Base-by-base conservation (phyloP, 345 rosid species). In the Turritis glabra region DNA sequence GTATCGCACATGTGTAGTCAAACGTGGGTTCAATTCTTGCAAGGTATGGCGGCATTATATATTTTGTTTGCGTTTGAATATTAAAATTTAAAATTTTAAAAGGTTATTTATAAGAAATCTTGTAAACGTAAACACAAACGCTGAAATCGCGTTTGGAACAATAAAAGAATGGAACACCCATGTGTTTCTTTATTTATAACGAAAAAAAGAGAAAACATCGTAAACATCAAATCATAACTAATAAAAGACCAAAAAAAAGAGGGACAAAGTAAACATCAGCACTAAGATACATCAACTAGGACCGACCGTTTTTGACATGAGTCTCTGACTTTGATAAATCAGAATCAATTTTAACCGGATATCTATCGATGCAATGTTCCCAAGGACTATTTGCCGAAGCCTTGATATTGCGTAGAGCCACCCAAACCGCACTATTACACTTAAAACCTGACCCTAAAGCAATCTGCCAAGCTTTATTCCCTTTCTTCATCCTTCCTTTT, bases 361-460 rank as follows among this genome's bases (percentile, higher is more conserved):
- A 89, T 78, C 79, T 83, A n/a, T 84, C 81, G 51, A 89, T 80
- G 78, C 90, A 89, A 78, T 82, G 83, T 66, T 85, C 77, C 95
- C 95, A 89, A 2, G 95, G 91, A 67, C 83, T 85, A 71, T 63
- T 75, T 19, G 65, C 40, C 0, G 92, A 89, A 0, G 92, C 77
- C 59, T 81, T 79, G 30, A 85, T 84, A 40, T 85, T 79, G 33
- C 67, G 38, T 37, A 89, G 71, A 3, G 95, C 95, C 68, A 81
- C 69, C 95, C 95, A 89, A 25, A 85, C 91, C 1, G 95, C 92
- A 75, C 97, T 91, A 75, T 91, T 91, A 78, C 97, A 91, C 80
- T 91, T 91, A 80, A 91, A 91, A 10, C 97, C 97, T 59, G 94
- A 88, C 33, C 97, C 95, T 37, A 91, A 84, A 21, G 95, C 95